Percentiles rank a stretch among this genome's conserved stretches.
These are phyloP conservation scores for Entophlyctis helioformis DNA, from an alignment of 192 early-diverging fungal species.

Conservation along the genomic window DNA sequence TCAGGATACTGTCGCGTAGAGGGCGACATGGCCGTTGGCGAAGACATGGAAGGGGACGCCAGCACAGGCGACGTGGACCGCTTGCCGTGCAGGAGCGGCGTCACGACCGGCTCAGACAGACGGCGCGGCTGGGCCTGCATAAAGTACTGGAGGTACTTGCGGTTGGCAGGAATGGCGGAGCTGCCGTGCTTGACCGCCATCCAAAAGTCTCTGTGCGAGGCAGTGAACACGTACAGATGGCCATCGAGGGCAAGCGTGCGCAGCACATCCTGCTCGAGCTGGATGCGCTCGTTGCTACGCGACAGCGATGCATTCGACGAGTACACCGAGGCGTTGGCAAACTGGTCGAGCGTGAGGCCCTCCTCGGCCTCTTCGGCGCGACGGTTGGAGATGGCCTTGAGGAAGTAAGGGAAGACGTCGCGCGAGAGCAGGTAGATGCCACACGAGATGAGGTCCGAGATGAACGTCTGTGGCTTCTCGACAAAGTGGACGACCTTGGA, in stretches of 20 bases:
- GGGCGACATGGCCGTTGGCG: background rate
- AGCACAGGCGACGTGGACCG: background rate
- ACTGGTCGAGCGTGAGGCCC: conserved; percentile 12
- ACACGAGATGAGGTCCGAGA: conserved; percentile 89
- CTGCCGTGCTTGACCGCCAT: conserved; percentile 91
- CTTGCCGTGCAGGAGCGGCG: background rate
- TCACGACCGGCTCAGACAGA: conserved; percentile 29
- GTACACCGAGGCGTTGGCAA: background rate
- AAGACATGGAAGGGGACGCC: background rate
- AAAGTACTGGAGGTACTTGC: conserved; percentile 79
- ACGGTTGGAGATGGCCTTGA: conserved; percentile 60
- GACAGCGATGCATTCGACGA: conserved; percentile 5
- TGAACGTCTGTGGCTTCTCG: conserved; percentile 93
- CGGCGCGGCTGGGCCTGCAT: conserved; percentile 47
- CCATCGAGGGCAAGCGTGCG: conserved; percentile 67
- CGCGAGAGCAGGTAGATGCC: conserved; percentile 91
- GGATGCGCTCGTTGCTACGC: conserved; percentile 39
- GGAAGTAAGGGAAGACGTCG: conserved; percentile 79
- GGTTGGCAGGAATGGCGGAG: conserved; percentile 89
- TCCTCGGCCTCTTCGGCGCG: conserved; percentile 44
- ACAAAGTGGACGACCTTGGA: conserved; percentile 93
- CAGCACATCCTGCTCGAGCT: conserved; percentile 89
- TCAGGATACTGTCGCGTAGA: conserved; percentile 42
- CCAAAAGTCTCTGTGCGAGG: conserved; percentile 69
- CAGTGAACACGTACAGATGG: conserved; percentile 57